These are phyloP conservation scores for Ligustrum vulgare DNA, from an alignment of 257 asterid genomes.

Conservation along the genomic window DNA sequence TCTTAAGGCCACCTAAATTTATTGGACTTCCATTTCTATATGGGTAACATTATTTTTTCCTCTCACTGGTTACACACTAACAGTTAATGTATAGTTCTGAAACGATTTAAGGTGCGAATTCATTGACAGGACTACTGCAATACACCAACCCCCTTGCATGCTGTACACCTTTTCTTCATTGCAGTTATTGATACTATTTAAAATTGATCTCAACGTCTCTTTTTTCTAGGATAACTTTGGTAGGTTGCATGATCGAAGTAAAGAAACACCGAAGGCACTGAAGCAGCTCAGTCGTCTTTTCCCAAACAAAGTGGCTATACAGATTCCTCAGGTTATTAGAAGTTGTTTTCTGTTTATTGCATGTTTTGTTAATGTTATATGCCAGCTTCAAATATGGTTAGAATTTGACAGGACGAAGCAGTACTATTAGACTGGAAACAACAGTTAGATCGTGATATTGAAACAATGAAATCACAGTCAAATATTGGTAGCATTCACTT, in stretches of 20 bases:
- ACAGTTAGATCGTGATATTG: constrained; percentile 78
- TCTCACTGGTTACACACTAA: not conserved
- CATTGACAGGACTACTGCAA: not conserved
- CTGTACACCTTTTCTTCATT: not conserved
- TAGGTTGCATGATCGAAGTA: constrained; percentile 68
- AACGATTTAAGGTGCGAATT: not conserved
- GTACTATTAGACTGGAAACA: constrained; percentile 81
- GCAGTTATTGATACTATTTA: not conserved
- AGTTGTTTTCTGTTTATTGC: constrained; percentile 7
- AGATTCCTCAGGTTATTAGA: constrained; percentile 76
- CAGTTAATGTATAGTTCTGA: not conserved
- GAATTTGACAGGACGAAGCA: constrained; percentile 64
- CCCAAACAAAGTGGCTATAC: constrained; percentile 87
- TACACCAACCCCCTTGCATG: not conserved
- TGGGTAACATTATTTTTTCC: not conserved
- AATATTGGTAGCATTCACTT: constrained; percentile 65
- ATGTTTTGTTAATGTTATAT: not conserved
- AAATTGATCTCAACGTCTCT: constrained; percentile 4
- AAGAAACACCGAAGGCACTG: constrained; percentile 79
- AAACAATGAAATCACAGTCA: constrained; percentile 75
- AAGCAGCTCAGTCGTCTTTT: constrained; percentile 84
- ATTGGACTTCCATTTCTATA: not conserved
- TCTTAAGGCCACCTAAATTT: not conserved
- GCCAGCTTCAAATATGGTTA: constrained; percentile 13
- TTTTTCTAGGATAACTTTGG: constrained; percentile 68